phyloP scores from a whole-genome alignment of 257 asterid genomes.

The Nicotiana sylvestris region DNA sequence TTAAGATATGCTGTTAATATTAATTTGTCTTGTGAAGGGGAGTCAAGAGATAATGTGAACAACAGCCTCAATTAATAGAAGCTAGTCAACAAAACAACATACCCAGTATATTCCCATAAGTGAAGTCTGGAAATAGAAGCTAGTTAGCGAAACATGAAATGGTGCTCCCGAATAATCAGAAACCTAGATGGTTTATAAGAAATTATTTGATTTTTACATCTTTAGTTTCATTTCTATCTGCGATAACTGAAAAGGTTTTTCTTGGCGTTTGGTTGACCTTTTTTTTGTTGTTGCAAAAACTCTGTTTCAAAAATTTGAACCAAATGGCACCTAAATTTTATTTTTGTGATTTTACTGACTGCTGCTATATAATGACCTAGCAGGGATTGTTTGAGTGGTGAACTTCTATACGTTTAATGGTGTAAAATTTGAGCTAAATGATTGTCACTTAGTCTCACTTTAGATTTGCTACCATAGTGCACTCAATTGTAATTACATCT shows the following conservation, averaged over 20 bases:
- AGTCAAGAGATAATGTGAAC: background rate
- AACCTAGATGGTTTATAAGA: conserved; percentile 1
- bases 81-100: background rate
- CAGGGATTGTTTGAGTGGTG: background rate
- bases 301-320: background rate
- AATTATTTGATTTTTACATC: background rate
- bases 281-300: background rate
- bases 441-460: background rate
- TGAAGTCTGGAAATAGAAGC: background rate
- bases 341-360: background rate
- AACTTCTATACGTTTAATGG: background rate
- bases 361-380: background rate
- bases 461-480: background rate
- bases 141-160: background rate
- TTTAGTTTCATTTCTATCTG: background rate
- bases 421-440: background rate
- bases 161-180: background rate
- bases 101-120: too few species aligned
- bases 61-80: background rate
- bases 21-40: background rate
- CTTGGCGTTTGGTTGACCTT: background rate
- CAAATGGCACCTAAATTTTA: background rate
- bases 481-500: background rate
- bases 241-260: background rate
- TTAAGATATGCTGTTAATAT: background rate